A percentile compares a stretch with the other conserved stretches of the same genome.
These are phyloP conservation scores for Aegilops longissima DNA, from an alignment of 176 grass and related monocot genomes.

Conservation along the genomic window DNA sequence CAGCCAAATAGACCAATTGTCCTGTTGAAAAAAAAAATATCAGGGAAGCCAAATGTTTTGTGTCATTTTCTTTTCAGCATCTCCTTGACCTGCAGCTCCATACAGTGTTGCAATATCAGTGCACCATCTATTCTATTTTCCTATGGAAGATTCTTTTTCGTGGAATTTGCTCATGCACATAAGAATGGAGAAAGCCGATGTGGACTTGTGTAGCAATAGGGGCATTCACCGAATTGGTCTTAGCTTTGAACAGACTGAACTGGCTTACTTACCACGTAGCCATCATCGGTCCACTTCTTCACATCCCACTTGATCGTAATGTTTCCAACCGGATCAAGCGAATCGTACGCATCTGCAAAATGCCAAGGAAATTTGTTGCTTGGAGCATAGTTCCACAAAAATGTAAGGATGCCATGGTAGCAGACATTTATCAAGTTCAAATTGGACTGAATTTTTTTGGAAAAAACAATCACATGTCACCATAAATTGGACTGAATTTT, in stretches of 20 bases:
- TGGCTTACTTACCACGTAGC: slow-evolving; percentile 64
- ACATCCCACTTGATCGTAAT: slow-evolving; percentile 94
- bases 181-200: slow-evolving; percentile 6
- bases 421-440: background rate
- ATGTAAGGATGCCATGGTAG: background rate
- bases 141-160: background rate
- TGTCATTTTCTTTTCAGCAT: background rate
- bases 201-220: background rate
- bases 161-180: background rate
- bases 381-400: background rate
- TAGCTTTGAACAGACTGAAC: background rate
- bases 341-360: slow-evolving; percentile 74
- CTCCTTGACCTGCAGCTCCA: background rate
- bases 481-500: background rate
- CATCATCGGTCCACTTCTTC: slow-evolving; percentile 72
- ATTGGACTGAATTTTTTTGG: no score
- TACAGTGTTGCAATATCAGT: background rate
- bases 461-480: background rate
- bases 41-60: background rate
- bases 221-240: background rate
- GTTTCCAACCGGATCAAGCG: slow-evolving; percentile 76
- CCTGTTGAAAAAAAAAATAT: background rate
- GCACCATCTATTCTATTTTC: background rate
- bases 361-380: slow-evolving; percentile 12
- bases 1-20: background rate